Conservation (phyloP, 2,329 filamentous ascomycete species). For the Paraphoma sp. region DNA sequence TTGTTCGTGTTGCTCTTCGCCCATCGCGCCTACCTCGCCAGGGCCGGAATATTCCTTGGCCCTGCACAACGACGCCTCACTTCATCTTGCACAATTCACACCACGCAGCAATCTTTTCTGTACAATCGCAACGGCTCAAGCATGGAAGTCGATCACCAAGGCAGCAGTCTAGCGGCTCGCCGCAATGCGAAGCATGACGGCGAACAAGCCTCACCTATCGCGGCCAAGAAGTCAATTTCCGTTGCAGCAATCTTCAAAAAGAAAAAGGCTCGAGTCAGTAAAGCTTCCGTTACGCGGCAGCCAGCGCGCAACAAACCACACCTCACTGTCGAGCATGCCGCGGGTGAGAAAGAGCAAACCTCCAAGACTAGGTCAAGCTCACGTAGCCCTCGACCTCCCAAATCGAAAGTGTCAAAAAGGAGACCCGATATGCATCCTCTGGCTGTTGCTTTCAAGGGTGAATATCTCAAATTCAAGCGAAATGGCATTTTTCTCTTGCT, state of each 20-base stretch:
- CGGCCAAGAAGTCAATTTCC: conserved; percentile 23
- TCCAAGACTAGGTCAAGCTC: conserved; percentile 10
- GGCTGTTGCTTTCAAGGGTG: conserved; percentile 37
- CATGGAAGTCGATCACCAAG: conserved; percentile 6
- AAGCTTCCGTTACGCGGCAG: not conserved
- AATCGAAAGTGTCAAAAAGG: conserved; percentile 2
- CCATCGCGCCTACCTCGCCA: conserved; percentile 12
- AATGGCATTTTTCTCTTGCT: conserved; percentile 2
- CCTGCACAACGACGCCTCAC: conserved; percentile 4
- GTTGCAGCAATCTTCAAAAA: conserved; percentile 33
- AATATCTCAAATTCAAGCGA: not conserved
- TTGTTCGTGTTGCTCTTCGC: not conserved
- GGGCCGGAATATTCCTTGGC: conserved; percentile 4
- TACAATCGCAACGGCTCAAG: not conserved
- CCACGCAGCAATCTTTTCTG: not conserved
- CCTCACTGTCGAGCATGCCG: not conserved
- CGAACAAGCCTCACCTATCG: conserved; percentile 1
- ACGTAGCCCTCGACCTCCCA: conserved; percentile 13
- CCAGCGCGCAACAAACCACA: not conserved
- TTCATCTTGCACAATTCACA: not conserved
- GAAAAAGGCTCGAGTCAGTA: conserved; percentile 17
- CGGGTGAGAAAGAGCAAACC: not conserved
- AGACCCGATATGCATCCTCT: conserved; percentile 29
- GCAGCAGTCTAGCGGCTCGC: not conserved
- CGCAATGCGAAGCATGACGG: not conserved